Base-by-base conservation (phyloP, 2,329 filamentous ascomycete species). In the Lachnellula arida region DNA sequence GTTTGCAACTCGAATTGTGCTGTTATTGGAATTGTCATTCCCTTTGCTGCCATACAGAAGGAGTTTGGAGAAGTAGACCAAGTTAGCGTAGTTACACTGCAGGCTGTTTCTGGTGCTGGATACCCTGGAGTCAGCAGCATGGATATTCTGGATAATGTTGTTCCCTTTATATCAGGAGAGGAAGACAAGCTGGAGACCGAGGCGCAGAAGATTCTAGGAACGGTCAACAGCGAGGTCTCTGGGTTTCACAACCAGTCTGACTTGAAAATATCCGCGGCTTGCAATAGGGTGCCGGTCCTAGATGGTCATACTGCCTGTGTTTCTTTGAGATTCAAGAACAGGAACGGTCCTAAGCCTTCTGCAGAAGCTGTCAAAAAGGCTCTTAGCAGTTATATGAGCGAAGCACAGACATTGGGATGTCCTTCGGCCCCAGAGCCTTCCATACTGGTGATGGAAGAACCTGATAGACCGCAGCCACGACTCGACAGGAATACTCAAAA, bases 1-100 rank as follows among this genome's bases (percentile, higher is more conserved):
- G 91, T 97, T 58, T 97, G 93, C 81, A 97, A 97, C 78, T 96
- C 91, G 63, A 97, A 97, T 77, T 99, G 94, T 76, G 93, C 93
- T 55, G 93, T 97, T 68, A 96, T 97, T 67, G 93, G 93, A 48
- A 84, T 97, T 56, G 93, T 97, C 59, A 95, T 96, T 61, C 94
- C 94, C 23, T 93, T 97, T 69, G 91, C 91, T 11, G 93, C 93
- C 15, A 83, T 97, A 37, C 89, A 96, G 72, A 83, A 86, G 51
- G 85, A 83, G 66, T 96, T 97, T 68, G 94, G 93, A 46, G 85
- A 87, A 66, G 88, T 96, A 64, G 87, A 89, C 59, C 73, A 75
- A 65, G 84, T 85, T 65, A 84, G 79, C 63, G 89, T 97, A 51
- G 91, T 97, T 65, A 97, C 94, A 44, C 86, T 96, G 81, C 94